Evolutionary conservation across 768 basidiomycete genomes (phyloP).

Genomic region (Leucosporidium yakuticum): DNA sequence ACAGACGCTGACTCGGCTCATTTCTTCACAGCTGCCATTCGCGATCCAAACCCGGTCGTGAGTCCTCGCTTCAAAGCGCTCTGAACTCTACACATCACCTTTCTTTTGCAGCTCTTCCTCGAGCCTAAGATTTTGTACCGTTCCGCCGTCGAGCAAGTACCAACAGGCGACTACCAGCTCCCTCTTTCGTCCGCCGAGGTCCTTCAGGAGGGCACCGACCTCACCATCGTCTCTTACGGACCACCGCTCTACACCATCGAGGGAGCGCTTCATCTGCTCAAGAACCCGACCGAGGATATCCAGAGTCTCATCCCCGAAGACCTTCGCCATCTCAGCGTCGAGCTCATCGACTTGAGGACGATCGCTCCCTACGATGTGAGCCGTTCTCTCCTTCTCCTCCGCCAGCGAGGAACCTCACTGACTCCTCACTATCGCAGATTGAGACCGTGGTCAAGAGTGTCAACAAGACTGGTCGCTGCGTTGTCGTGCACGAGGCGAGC

Average conservation of each 20-base stretch:
- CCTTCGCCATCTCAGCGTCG: constrained; percentile 48
- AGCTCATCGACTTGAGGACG: constrained; percentile 84
- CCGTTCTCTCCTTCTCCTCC: too few species aligned
- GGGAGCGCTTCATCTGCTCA: constrained; percentile 67
- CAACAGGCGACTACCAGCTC: constrained; percentile 76
- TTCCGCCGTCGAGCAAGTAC: constrained; percentile 88
- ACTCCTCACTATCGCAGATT: constrained; percentile 40
- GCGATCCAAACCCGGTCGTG: constrained; percentile 79
- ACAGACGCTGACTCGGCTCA: neutral
- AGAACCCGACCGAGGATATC: constrained; percentile 59
- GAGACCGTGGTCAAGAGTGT: constrained; percentile 76
- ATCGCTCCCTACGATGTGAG: constrained; percentile 74
- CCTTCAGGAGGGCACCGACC: constrained; percentile 65
- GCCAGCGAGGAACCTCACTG: neutral
- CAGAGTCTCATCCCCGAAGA: constrained; percentile 60
- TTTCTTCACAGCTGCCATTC: constrained; percentile 55
- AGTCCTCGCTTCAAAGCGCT: too few species aligned
- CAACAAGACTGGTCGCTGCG: constrained; percentile 70
- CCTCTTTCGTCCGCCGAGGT: constrained; percentile 72
- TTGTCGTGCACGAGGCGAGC: constrained; percentile 89
- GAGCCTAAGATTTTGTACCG: constrained; percentile 92
- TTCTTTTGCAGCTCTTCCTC: constrained; percentile 60
- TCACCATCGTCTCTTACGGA: constrained; percentile 91
- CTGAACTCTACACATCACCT: neutral
- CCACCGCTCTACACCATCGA: constrained; percentile 87